Conservation (phyloP, 805 yeast species). For the Metschnikowia cerradonensis region DNA sequence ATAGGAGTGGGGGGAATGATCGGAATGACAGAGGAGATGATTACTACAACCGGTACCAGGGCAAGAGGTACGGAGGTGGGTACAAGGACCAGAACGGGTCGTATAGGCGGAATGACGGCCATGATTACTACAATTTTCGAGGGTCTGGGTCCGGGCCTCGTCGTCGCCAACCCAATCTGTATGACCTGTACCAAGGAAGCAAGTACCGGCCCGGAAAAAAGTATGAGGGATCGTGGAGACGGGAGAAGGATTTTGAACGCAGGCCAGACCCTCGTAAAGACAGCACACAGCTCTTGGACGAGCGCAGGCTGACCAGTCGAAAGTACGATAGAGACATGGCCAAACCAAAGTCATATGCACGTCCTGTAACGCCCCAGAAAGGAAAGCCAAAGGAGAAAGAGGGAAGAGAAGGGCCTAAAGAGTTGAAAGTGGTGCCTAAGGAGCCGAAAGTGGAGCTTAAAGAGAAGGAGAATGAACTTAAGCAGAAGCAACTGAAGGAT, state of each 20-base stretch:
- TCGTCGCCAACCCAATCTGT: slow-evolving; percentile 6
- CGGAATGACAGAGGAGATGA: not conserved
- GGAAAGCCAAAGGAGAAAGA: no score
- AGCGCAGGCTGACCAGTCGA: slow-evolving; percentile 11
- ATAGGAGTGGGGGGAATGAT: not conserved
- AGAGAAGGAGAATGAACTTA: no score
- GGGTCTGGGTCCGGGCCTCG: slow-evolving; percentile 1
- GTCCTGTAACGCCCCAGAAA: not conserved
- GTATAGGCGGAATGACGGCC: slow-evolving; percentile 8
- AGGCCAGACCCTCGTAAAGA: not conserved
- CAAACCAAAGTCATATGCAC: no score
- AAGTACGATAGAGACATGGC: slow-evolving; percentile 5
- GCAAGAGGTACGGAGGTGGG: slow-evolving; percentile 7
- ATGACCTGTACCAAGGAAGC: slow-evolving; percentile 15
- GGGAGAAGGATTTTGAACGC: slow-evolving; percentile 3
- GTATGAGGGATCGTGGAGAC: not conserved
- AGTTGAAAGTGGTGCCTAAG: no score
- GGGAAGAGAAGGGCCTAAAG: no score
- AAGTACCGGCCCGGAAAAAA: slow-evolving; percentile 10
- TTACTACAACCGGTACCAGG: slow-evolving; percentile 7
- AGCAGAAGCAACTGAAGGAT: not conserved
- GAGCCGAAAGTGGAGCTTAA: no score
- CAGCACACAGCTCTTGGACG: slow-evolving; percentile 3
- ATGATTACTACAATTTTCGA: slow-evolving; percentile 14
- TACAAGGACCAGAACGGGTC: not conserved